Conservation (phyloP, 768 basidiomycete genomes). For the Gautieria morchelliformis region DNA sequence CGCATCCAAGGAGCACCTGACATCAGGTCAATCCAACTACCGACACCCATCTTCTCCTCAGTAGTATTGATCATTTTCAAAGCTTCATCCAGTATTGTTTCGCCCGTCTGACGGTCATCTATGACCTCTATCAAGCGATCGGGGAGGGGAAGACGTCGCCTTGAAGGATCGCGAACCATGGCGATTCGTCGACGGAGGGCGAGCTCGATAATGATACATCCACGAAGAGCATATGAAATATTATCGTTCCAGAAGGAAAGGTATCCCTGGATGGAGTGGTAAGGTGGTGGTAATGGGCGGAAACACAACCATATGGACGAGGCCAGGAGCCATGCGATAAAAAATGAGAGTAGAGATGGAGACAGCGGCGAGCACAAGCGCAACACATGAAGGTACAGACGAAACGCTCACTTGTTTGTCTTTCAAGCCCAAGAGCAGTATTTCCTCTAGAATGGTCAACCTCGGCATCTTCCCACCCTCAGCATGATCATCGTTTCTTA, state of each 20-base stretch:
- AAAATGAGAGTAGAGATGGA: neutral
- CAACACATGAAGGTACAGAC: conserved; percentile 3
- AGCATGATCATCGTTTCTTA: conserved; percentile 58
- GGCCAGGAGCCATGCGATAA: too few relatives aligned
- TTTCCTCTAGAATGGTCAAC: conserved; percentile 95
- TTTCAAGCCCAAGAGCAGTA: conserved; percentile 86
- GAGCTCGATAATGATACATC: conserved; percentile 95
- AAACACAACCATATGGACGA: too few relatives aligned
- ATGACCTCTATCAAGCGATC: conserved; percentile 88
- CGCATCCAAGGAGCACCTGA: conserved; percentile 45
- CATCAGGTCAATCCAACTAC: conserved; percentile 91
- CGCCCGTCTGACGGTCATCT: conserved; percentile 87
- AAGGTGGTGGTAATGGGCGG: neutral
- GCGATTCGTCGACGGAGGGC: conserved; percentile 92
- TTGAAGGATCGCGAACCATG: conserved; percentile 74
- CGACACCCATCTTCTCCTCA: conserved; percentile 74
- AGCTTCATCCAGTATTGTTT: conserved; percentile 93
- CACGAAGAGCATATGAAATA: conserved; percentile 97
- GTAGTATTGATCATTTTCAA: conserved; percentile 90
- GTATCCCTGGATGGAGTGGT: conserved; percentile 54
- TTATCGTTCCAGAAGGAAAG: conserved; percentile 99
- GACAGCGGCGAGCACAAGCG: conserved; percentile 3
- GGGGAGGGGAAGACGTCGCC: conserved; percentile 61
- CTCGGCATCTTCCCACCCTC: conserved; percentile 60
- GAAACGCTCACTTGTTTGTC: conserved; percentile 71